These are phyloP conservation scores for Lophiostoma macrostomum DNA, from an alignment of 495 filamentous ascomycete species.

Conservation along the genomic window DNA sequence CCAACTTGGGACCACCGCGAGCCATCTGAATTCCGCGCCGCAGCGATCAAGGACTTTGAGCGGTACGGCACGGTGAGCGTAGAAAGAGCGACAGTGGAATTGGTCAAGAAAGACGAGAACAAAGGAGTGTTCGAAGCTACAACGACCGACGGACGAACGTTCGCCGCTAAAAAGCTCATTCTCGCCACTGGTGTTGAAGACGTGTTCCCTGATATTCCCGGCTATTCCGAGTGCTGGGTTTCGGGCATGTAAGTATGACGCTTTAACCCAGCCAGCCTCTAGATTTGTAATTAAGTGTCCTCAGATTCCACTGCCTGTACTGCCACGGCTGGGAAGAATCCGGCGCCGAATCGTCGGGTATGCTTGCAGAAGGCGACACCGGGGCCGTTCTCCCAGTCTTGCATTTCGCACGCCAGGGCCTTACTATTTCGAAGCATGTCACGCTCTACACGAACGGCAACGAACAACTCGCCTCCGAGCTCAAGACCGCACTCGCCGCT, in stretches of 20 bases:
- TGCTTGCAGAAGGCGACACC: constrained; percentile 16
- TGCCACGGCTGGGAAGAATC: constrained; percentile 21
- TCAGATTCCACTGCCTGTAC: constrained; percentile 31
- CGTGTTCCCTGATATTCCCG: constrained; percentile 18
- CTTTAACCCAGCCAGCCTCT: too few relatives aligned
- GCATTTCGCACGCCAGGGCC: constrained; percentile 2
- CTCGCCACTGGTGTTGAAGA: constrained; percentile 24
- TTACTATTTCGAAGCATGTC: constrained; percentile 1
- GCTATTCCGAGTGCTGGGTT: constrained; percentile 18
- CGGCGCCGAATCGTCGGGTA: constrained; percentile 1
- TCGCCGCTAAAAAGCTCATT: constrained; percentile 22
- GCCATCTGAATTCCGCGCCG: constrained; percentile 17
- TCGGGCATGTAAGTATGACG: constrained; percentile 16
- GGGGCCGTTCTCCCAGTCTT: not conserved
- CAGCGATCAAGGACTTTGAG: constrained; percentile 42
- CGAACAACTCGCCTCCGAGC: not conserved
- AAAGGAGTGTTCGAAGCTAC: constrained; percentile 14
- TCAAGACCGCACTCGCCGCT: not conserved
- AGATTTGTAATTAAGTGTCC: not conserved
- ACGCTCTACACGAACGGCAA: constrained; percentile 28
- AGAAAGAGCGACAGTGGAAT: not conserved
- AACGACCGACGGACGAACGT: constrained; percentile 5
- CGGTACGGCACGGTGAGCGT: too few relatives aligned
- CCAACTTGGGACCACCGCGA: constrained; percentile 44
- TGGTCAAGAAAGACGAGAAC: constrained; percentile 43